These are phyloP conservation scores for Skeletonema menzelii DNA, from an alignment of 108 stramenopile genomes.

Conservation along the genomic window DNA sequence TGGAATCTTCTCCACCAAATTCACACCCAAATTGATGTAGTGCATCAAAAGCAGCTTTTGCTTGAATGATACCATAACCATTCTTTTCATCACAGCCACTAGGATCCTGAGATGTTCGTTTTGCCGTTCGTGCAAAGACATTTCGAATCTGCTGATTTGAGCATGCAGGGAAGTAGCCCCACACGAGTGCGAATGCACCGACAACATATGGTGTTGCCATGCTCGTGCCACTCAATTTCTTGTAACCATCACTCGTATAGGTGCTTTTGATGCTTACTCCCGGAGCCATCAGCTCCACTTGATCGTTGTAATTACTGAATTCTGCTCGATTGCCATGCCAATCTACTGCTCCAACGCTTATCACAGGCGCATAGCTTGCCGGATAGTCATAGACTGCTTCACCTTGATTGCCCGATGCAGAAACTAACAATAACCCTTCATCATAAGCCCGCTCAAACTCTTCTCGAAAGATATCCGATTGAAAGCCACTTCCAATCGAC, in stretches of 20 bases:
- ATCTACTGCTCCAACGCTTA: conserved; percentile 57
- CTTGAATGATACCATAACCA: conserved; percentile 44
- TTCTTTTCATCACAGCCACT: conserved; percentile 22
- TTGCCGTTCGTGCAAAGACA: conserved; percentile 41
- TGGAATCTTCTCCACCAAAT: conserved; percentile 20
- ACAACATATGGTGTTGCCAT: conserved; percentile 76
- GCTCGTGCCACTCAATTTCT: conserved; percentile 55
- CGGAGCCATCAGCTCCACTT: conserved; percentile 62
- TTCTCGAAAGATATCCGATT: conserved; percentile 17
- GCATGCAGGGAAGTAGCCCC: conserved; percentile 48
- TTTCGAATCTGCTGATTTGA: conserved; percentile 49
- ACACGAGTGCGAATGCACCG: conserved; percentile 58
- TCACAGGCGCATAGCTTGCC: conserved; percentile 44
- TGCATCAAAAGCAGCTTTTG: conserved; percentile 47
- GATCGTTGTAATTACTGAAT: conserved; percentile 52
- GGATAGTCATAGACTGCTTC: conserved; percentile 30
- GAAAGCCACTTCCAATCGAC: conserved; percentile 36
- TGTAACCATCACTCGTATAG: conserved; percentile 29
- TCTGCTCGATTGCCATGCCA: conserved; percentile 17
- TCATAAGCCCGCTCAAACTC: conserved; percentile 37
- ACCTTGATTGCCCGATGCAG: conserved; percentile 58
- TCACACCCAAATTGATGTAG: conserved; percentile 29
- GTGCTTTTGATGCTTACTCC: conserved; percentile 55
- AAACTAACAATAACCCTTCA: conserved; percentile 42
- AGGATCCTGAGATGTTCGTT: background rate